phyloP scores from a whole-genome alignment of 2,329 filamentous ascomycete species.

The Aureobasidium sp. region DNA sequence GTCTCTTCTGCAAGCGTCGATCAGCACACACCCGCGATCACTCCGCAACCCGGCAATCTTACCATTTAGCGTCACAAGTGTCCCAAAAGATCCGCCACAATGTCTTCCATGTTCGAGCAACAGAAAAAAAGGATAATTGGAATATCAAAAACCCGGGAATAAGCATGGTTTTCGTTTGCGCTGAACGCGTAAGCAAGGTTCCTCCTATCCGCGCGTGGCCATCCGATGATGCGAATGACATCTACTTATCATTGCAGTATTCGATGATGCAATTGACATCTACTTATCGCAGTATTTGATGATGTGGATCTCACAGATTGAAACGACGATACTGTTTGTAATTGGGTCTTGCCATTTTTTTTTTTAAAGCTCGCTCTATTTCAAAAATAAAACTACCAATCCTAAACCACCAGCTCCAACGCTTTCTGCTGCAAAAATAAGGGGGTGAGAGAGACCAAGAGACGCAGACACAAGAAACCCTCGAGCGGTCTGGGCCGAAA shows the following conservation, averaged over 20 bases:
- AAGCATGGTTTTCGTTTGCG: not conserved
- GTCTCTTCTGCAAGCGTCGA: too few relatives aligned
- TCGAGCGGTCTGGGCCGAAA: not conserved
- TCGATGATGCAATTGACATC: not conserved
- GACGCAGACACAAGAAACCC: not conserved
- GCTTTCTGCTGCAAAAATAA: constrained; percentile 1
- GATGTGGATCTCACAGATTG: too few relatives aligned
- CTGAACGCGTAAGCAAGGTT: not conserved
- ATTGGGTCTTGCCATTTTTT: not conserved
- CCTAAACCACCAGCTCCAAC: constrained; percentile 7
- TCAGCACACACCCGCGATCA: too few relatives aligned
- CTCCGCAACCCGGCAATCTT: too few relatives aligned
- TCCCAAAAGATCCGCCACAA: too few relatives aligned
- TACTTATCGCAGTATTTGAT: too few relatives aligned
- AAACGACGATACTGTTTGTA: not conserved
- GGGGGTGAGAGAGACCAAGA: not conserved
- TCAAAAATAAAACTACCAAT: not conserved
- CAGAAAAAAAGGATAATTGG: too few relatives aligned
- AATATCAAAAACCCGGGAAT: not conserved
- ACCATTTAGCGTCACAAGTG: too few relatives aligned
- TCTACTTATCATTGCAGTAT: too few relatives aligned
- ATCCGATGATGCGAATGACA: not conserved
- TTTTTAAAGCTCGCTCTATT: not conserved
- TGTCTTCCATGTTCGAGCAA: too few relatives aligned
- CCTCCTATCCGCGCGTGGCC: not conserved